phyloP scores from a whole-genome alignment of 345 rosid species.

The Eucalyptus curtisii region DNA sequence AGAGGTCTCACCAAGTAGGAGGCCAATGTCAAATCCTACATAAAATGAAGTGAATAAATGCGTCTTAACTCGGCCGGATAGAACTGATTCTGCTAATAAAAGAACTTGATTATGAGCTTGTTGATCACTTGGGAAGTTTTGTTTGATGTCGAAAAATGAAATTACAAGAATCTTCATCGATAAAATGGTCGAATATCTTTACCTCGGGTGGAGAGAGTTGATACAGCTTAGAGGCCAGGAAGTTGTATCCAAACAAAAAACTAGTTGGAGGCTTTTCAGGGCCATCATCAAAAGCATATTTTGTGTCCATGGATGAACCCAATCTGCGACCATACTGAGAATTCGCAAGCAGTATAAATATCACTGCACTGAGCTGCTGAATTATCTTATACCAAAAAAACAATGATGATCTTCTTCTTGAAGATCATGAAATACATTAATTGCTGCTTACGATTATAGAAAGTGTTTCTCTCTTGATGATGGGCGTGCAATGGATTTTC shows the following conservation, averaged over 20 bases:
- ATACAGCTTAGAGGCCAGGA: slow-evolving; percentile 1
- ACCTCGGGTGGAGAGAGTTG: not conserved
- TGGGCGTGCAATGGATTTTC: not conserved
- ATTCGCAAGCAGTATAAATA: not conserved
- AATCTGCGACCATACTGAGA: not conserved
- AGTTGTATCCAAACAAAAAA: slow-evolving; percentile 3
- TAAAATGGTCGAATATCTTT: not conserved
- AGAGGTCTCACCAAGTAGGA: slow-evolving; percentile 5
- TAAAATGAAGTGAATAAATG: not conserved
- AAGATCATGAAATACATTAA: not conserved
- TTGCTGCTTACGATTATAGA: not conserved
- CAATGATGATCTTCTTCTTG: not conserved
- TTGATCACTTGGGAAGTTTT: not conserved
- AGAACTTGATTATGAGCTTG: not conserved
- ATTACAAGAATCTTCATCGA: not conserved
- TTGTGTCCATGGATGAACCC: slow-evolving; percentile 4
- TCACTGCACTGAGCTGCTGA: not conserved
- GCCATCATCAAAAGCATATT: not conserved
- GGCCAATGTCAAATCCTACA: slow-evolving; percentile 24
- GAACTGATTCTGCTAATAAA: not conserved
- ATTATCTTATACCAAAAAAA: not conserved
- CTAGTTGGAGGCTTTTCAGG: not conserved
- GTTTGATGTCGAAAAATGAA: not conserved
- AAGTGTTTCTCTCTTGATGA: not conserved
- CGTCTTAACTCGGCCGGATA: not conserved